phyloP scores from a whole-genome alignment of 2,329 filamentous ascomycete species.

The Penicillium hordei region DNA sequence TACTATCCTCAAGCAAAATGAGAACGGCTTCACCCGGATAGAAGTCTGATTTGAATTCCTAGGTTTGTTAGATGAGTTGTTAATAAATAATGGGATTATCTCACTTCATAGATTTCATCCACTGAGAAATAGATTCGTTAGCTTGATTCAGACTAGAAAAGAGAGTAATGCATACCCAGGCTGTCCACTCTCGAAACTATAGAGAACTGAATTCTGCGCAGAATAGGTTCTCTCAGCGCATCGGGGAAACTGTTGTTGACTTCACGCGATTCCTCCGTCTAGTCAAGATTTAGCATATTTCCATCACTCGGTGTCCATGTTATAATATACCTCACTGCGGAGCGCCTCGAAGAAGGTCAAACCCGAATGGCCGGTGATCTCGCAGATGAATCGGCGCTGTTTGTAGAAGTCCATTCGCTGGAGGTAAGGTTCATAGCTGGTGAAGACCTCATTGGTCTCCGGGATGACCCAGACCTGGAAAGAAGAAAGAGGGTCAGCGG shows the following conservation, averaged over 20 bases:
- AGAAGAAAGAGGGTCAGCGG: constrained; percentile 12
- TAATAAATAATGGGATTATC: constrained; percentile 12
- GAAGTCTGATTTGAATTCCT: constrained; percentile 82
- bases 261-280: constrained; percentile 79
- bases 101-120: constrained; percentile 52
- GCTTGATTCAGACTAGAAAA: constrained; percentile 2
- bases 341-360: constrained; percentile 91
- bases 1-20: constrained; percentile 67
- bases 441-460: constrained; percentile 86
- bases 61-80: constrained; percentile 14
- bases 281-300: constrained; percentile 11
- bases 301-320: constrained; percentile 1
- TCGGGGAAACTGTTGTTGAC: constrained; percentile 92
- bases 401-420: constrained; percentile 89
- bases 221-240: constrained; percentile 81
- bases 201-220: constrained; percentile 89
- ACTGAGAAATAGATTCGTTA: constrained; percentile 36
- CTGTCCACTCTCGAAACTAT: constrained; percentile 87
- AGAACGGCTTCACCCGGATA: constrained; percentile 85
- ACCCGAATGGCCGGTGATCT: constrained; percentile 90
- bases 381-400: constrained; percentile 90
- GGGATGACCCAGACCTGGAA: constrained; percentile 84
- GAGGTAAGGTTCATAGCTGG: constrained; percentile 83
- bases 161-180: constrained; percentile 46
- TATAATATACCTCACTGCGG: constrained; percentile 74